A percentile compares a stretch with the other conserved stretches of the same genome.
Conservation (phyloP, 371 early-diverging fungal species). For the Rhizopus sp. region DNA sequence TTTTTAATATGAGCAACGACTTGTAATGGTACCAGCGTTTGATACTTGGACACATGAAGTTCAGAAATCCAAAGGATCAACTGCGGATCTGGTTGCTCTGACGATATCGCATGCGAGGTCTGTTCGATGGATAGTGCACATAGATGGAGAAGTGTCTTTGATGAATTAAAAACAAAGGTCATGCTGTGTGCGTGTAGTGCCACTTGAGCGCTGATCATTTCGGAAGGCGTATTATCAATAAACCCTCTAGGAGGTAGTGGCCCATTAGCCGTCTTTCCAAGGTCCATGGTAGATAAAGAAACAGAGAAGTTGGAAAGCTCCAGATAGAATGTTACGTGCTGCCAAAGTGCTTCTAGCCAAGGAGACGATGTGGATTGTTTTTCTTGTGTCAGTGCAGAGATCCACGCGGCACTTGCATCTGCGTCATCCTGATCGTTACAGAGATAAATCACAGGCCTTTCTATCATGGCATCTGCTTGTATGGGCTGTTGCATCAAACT, state of each 20-base stretch:
- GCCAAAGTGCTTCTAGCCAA: background rate
- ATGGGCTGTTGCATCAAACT: background rate
- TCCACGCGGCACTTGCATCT: constrained; percentile 11
- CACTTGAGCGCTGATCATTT: background rate
- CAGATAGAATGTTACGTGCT: constrained; percentile 8
- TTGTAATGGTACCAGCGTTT: background rate
- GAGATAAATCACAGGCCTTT: constrained; percentile 14
- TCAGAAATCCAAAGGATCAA: constrained; percentile 20
- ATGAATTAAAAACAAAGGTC: constrained; percentile 9
- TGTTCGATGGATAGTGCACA: constrained; percentile 16
- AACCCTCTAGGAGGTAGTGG: background rate
- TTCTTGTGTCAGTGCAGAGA: background rate
- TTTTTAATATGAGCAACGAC: constrained; percentile 9
- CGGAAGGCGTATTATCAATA: constrained; percentile 17
- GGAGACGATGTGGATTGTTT: background rate
- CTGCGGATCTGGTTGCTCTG: background rate
- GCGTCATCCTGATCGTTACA: background rate
- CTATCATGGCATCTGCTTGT: constrained; percentile 14
- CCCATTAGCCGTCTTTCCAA: background rate
- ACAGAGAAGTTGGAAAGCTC: constrained; percentile 17
- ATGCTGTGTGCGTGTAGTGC: constrained; percentile 10
- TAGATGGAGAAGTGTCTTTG: constrained; percentile 9
- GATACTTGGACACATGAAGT: constrained; percentile 1
- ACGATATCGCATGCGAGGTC: background rate
- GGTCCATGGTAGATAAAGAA: background rate